Conservation (phyloP, 75 land plant species). For the Azolla pinnata region DNA sequence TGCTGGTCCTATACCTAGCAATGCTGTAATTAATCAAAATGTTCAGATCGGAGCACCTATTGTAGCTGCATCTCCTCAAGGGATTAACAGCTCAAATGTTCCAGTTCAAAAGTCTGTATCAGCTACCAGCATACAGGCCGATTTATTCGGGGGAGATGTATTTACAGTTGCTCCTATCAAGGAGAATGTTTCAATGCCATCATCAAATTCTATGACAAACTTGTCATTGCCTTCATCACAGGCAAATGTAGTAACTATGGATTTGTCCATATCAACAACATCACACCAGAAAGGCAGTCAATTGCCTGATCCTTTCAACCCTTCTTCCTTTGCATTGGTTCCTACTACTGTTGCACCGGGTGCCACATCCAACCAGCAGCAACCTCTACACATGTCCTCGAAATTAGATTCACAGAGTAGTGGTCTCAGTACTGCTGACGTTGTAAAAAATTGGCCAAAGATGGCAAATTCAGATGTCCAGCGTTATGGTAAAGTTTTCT, state of each 20-base stretch:
- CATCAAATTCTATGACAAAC: too few species aligned
- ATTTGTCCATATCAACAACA: background rate
- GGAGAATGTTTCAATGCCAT: too few species aligned
- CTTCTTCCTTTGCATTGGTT: constrained; percentile 20
- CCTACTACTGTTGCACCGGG: constrained; percentile 3
- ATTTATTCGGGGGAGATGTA: constrained; percentile 47
- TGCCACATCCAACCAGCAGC: constrained; percentile 17
- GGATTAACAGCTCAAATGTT: too few species aligned
- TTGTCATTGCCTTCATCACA: background rate
- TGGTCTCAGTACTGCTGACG: too few species aligned
- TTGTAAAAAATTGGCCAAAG: constrained; percentile 49
- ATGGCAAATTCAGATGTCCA: constrained; percentile 55
- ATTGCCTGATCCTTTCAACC: background rate
- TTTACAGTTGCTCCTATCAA: constrained; percentile 30
- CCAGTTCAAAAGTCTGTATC: background rate
- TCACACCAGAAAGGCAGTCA: constrained; percentile 2
- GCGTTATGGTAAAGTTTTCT: constrained; percentile 63
- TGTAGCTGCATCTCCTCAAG: too few species aligned
- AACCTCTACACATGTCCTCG: constrained; percentile 11
- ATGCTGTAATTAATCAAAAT: too few species aligned
- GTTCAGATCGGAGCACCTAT: too few species aligned
- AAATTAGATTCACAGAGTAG: too few species aligned
- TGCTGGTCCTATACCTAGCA: too few species aligned
- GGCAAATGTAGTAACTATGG: background rate
- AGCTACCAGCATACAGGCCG: background rate